A percentile compares a stretch with the other conserved stretches of the same genome.
These are phyloP conservation scores for Stephania cephalantha DNA, from an alignment of 164 flowering plant genomes.

Conservation along the genomic window DNA sequence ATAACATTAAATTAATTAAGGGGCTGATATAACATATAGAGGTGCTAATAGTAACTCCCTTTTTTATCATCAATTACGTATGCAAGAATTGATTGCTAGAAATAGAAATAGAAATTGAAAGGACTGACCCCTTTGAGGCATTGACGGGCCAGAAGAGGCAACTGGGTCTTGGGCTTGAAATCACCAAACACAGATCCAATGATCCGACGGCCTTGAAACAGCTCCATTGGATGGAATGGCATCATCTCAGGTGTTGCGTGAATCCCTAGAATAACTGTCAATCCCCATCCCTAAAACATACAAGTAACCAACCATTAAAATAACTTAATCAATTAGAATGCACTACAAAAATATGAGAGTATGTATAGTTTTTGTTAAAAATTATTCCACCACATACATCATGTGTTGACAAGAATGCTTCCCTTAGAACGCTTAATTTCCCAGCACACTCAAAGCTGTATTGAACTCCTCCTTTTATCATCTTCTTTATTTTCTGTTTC, in stretches of 20 bases:
- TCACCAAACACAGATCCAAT: constrained; percentile 56
- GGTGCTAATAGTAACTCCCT: no score
- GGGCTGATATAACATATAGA: no score
- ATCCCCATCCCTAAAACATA: constrained; percentile 61
- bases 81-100: no score
- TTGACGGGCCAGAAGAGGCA: constrained; percentile 46
- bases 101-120: no score
- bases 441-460: constrained; percentile 76
- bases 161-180: constrained; percentile 62
- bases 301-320: background rate
- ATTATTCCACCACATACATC: constrained; percentile 27
- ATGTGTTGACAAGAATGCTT: constrained; percentile 64
- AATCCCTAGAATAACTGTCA: constrained; percentile 57
- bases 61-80: no score
- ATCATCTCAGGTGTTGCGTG: constrained; percentile 53
- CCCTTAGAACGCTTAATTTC: constrained; percentile 53
- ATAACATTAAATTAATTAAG: no score
- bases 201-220: constrained; percentile 52
- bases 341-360: background rate
- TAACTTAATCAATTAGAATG: no score
- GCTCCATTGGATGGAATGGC: constrained; percentile 82
- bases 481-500: constrained; percentile 50
- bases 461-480: constrained; percentile 64
- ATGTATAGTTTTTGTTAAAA: background rate
- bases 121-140: constrained; percentile 55